Percentiles rank a stretch among this genome's conserved stretches.
Evolutionary conservation across 225 moss, liverwort and hornwort genomes (phyloP).

Genomic region (Straminergon stramineum): DNA sequence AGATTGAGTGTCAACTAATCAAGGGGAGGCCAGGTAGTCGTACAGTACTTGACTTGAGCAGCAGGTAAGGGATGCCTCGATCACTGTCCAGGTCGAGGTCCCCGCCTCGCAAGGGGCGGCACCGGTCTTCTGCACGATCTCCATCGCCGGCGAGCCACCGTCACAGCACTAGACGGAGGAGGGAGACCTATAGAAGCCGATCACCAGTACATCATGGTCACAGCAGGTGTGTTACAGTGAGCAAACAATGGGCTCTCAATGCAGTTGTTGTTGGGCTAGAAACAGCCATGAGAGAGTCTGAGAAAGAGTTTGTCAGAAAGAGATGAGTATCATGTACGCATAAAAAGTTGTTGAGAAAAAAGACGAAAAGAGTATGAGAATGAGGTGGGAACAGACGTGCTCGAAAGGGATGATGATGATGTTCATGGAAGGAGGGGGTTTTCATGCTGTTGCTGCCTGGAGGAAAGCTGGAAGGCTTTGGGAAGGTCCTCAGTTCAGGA

Average conservation of each 20-base stretch:
- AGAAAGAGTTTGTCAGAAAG: constrained; percentile 47
- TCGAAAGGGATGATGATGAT: constrained; percentile 46
- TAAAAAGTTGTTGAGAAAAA: constrained; percentile 24
- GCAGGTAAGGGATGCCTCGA: constrained; percentile 76
- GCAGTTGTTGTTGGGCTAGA: constrained; percentile 64
- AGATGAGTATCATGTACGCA: constrained; percentile 40
- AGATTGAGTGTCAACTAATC: not conserved
- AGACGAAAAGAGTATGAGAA: constrained; percentile 49
- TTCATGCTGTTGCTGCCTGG: constrained; percentile 92
- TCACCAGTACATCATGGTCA: constrained; percentile 88
- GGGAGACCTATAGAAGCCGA: constrained; percentile 93
- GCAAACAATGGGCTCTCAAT: constrained; percentile 67
- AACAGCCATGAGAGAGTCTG: constrained; percentile 52
- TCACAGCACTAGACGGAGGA: constrained; percentile 83
- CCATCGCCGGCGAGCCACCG: constrained; percentile 79
- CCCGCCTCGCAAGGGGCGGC: constrained; percentile 82
- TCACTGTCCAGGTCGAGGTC: constrained; percentile 96
- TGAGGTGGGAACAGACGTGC: constrained; percentile 93
- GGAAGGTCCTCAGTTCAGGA: constrained; percentile 70
- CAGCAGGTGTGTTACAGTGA: constrained; percentile 99
- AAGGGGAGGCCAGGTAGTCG: not conserved
- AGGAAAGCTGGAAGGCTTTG: constrained; percentile 85
- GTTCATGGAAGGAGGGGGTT: constrained; percentile 81
- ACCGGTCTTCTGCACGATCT: constrained; percentile 67
- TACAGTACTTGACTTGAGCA: constrained; percentile 2